Evolutionary conservation across 2,329 filamentous ascomycete species (phyloP).

Genomic region (Alternaria panax): DNA sequence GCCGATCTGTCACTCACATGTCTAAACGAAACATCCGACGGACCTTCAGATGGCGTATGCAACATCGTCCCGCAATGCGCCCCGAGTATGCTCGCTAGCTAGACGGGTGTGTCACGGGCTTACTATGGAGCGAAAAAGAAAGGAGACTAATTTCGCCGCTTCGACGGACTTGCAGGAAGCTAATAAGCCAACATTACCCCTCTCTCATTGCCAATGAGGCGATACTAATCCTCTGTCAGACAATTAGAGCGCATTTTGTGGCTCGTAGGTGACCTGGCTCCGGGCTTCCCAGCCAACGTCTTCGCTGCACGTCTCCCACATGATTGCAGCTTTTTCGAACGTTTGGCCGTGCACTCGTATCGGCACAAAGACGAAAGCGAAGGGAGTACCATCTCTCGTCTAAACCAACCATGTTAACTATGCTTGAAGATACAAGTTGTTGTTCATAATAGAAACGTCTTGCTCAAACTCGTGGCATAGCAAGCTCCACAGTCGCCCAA

Average conservation of each 20-base stretch:
- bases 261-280: conserved; percentile 12
- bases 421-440: background rate
- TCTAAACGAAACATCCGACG: conserved; percentile 14
- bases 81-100: conserved; percentile 6
- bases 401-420: background rate
- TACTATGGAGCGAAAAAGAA: conserved; percentile 18
- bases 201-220: conserved; percentile 25
- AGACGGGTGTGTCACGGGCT: conserved; percentile 9
- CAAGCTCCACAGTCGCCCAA: conserved; percentile 5
- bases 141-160: conserved; percentile 32
- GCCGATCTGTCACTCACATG: background rate
- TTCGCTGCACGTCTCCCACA: conserved; percentile 23
- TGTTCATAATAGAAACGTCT: background rate
- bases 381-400: background rate
- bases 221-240: conserved; percentile 13
- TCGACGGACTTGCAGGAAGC: conserved; percentile 34
- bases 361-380: conserved; percentile 19
- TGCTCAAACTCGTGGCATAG: background rate
- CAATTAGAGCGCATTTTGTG: conserved; percentile 25
- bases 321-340: conserved; percentile 17
- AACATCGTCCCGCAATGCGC: conserved; percentile 9
- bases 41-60: background rate
- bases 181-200: conserved; percentile 34
- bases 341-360: conserved; percentile 12
- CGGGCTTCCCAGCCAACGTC: conserved; percentile 18